A percentile compares a stretch with the other conserved stretches of the same genome.
These are phyloP conservation scores for Syzygium grande DNA, from an alignment of 345 rosid species.

Conservation along the genomic window DNA sequence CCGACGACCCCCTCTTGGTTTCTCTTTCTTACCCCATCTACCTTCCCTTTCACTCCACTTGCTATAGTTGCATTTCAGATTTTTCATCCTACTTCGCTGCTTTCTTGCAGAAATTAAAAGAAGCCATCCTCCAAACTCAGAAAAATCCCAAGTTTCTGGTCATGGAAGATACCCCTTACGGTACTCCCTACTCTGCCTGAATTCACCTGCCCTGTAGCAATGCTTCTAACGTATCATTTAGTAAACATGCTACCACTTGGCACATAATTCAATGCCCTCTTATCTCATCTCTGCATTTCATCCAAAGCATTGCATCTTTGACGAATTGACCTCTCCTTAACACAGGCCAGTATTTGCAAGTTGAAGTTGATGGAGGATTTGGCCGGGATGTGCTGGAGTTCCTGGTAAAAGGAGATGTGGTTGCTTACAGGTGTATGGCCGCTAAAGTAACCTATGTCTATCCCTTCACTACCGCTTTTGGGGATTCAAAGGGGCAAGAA, in stretches of 20 bases:
- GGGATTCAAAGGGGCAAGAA: conserved; percentile 80
- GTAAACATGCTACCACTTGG: neutral
- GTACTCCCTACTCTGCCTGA: conserved; percentile 20
- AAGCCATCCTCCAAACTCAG: conserved; percentile 64
- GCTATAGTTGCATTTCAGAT: neutral
- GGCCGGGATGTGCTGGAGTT: conserved; percentile 74
- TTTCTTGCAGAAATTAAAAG: conserved; percentile 47
- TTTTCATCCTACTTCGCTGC: neutral
- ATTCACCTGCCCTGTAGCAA: neutral
- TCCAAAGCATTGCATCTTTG: neutral
- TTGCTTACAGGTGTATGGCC: conserved; percentile 69
- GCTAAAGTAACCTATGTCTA: conserved; percentile 75
- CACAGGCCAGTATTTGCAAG: conserved; percentile 65
- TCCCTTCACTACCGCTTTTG: conserved; percentile 88
- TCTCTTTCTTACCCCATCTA: neutral
- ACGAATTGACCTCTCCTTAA: neutral
- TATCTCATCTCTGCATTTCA: neutral
- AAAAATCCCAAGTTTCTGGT: conserved; percentile 49
- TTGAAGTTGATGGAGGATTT: conserved; percentile 71
- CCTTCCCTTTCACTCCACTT: neutral
- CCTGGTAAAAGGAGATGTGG: conserved; percentile 71
- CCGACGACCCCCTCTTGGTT: conserved; percentile 51
- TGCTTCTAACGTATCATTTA: neutral
- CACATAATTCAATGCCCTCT: neutral
- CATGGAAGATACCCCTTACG: conserved; percentile 59